These are phyloP conservation scores for Trifolium fragiferum DNA, from an alignment of 306 rosid genomes.

Conservation along the genomic window DNA sequence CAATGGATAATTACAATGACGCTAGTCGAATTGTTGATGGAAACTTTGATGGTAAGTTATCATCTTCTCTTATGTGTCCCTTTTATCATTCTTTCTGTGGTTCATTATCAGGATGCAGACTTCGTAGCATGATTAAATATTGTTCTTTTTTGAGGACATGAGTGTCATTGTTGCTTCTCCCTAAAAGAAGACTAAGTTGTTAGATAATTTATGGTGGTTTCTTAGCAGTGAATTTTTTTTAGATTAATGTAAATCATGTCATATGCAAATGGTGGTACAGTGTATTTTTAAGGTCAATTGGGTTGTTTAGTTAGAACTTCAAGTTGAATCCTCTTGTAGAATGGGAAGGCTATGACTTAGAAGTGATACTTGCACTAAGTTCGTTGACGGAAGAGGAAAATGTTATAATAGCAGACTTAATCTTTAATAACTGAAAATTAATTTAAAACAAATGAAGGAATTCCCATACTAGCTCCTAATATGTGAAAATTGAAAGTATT, in stretches of 20 bases:
- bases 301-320: constrained; percentile 13
- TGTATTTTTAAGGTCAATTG: constrained; percentile 10
- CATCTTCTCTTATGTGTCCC: constrained; percentile 36
- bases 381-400: constrained; percentile 10
- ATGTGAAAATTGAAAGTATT: neutral
- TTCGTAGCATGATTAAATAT: constrained; percentile 23
- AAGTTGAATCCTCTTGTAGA: neutral
- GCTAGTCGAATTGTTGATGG: constrained; percentile 98
- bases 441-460: neutral
- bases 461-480: neutral
- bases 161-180: constrained; percentile 32
- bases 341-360: constrained; percentile 1
- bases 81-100: constrained; percentile 35
- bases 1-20: constrained; percentile 97
- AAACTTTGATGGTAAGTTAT: constrained; percentile 83
- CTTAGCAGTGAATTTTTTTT: neutral
- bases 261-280: neutral
- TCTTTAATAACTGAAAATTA: constrained; percentile 14
- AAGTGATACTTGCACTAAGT: constrained; percentile 5
- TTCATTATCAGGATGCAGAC: constrained; percentile 28
- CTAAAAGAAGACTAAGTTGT: neutral
- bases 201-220: constrained; percentile 7
- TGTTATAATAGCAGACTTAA: neutral
- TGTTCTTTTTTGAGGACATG: constrained; percentile 11
- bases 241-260: no score